Evolutionary conservation across 805 yeast species (phyloP).

Genomic region (Candida quercuum): DNA sequence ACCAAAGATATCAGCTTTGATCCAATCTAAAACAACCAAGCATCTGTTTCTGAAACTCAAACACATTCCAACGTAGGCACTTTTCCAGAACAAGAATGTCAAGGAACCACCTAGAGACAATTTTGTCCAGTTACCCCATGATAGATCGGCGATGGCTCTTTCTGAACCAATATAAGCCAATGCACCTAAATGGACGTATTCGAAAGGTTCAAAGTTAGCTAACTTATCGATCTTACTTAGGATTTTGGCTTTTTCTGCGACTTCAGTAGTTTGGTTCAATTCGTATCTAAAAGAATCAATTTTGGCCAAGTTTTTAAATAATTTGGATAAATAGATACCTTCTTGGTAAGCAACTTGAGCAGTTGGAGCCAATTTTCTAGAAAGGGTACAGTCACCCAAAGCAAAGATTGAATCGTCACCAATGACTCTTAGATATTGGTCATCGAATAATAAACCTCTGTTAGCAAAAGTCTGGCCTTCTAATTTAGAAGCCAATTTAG

Average conservation of each 20-base stretch:
- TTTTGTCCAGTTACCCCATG: slow-evolving; percentile 74
- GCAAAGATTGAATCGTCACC: slow-evolving; percentile 80
- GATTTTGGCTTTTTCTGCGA: slow-evolving; percentile 30
- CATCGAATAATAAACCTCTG: slow-evolving; percentile 86
- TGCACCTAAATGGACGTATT: slow-evolving; percentile 86
- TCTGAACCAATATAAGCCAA: slow-evolving; percentile 92
- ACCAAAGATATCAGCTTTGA: slow-evolving; percentile 81
- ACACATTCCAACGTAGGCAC: slow-evolving; percentile 90
- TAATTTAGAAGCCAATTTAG: slow-evolving; percentile 59
- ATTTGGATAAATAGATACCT: slow-evolving; percentile 73
- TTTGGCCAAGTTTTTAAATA: slow-evolving; percentile 60
- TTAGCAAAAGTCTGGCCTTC: slow-evolving; percentile 79
- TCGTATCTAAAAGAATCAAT: slow-evolving; percentile 52
- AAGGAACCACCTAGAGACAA: slow-evolving; percentile 78
- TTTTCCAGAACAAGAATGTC: slow-evolving; percentile 92
- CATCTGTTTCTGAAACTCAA: slow-evolving; percentile 84
- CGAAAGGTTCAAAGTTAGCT: slow-evolving; percentile 53
- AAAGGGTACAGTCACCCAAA: slow-evolving; percentile 89
- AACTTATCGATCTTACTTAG: slow-evolving; percentile 35
- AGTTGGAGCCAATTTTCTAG: slow-evolving; percentile 87
- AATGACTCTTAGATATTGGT: slow-evolving; percentile 63
- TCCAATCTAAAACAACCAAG: slow-evolving; percentile 84
- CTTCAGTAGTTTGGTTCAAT: slow-evolving; percentile 29
- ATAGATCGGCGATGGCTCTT: slow-evolving; percentile 88
- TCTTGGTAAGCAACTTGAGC: slow-evolving; percentile 98